Evolutionary conservation across 768 basidiomycete species (phyloP), one percentile per base, ranked within the genome.

Genomic region (Amanita rimosa): DNA sequence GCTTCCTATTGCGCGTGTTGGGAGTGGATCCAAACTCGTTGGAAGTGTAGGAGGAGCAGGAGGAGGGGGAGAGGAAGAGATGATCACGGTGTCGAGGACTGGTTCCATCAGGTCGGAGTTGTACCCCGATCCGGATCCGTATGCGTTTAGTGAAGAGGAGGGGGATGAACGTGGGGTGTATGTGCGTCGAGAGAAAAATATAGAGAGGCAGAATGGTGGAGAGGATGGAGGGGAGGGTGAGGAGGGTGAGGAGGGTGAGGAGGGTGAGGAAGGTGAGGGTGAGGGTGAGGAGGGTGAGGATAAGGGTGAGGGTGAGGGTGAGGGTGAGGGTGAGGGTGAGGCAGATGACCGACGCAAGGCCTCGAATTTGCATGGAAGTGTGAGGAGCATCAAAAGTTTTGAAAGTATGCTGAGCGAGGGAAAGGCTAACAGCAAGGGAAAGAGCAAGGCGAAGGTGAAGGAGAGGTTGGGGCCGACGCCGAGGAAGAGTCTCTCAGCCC

Each of bases 301-400:
- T 4, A 5, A 66, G 62, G 26, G 3, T 1, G 68, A 58, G 48
- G 10, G 65, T 49, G 58, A 50, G 13, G 67, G 50, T 1, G 67
- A 60, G 7, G 72, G 10, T 11, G 29, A 58, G 5, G 65, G 59
- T 13, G 63, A 57, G 1, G 63, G 57, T 6, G 67, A 62, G 3
- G 29, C 29, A 29, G 29, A 29, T 11, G 73, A 71, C 66, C 62
- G 4, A 68, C 62, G 7, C 70, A 69, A 9, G 67, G 62, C 3
- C 62, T 13, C 62, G 2, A 66, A 60, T 19, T 62, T 66, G 3
- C 60, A 66, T 10, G 65, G 62, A 19, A 69, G 39, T 62, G 57
- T 78, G 37, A 71, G 83, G 64, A 91, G 89, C 55, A 85, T 93
- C 46, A 68, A 79, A 54, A 93, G 90, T 60, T 92, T 94, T 58